Base-by-base conservation (phyloP, 106 monocot species). In the Amphibolis antarctica region DNA sequence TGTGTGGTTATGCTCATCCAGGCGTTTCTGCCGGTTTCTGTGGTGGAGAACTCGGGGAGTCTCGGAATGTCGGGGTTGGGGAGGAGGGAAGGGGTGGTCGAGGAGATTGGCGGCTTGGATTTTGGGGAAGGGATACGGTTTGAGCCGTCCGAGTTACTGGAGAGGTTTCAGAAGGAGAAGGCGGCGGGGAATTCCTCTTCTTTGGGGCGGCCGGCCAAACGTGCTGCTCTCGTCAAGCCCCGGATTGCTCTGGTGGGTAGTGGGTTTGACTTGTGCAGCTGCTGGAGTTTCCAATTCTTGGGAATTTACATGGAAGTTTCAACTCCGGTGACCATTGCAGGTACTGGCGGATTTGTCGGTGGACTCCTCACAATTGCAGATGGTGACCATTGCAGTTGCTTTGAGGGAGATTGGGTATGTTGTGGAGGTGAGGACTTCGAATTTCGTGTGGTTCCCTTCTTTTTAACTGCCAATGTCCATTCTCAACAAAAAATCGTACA, bases 81-180 rank as follows among this genome's bases (percentile, higher is more conserved):
- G 42, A 27, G 47, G 66, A 45, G 60, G 28, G 12, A 1, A 19
- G 59, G 60, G 67, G 58, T 66, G 42, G 59, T 66, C 29, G 55
- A 24, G 27, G 66, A 66, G 23, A 31, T 74, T 22, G 73, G 73
- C 14, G 73, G 42, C 14, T 44, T 75, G 69, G 75, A 75, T 63
- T 75, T 75, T 52, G 75, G 75, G 7, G 75, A 75, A 28, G 75
- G 75, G 45, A 75, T 75, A 26, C 62, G 69, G 28, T 75, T 75
- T 26, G 29, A 55, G 44, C 75, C 75, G 30, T 63, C 63, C 21
- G 69, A 75, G 68, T 54, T 75, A 25, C 55, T 75, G 61, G 62
- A 63, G 63, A 75, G 36, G 55, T 69, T 75, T 62, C 55, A 64
- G 62, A 75, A 48, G 56, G 69, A 75, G 63, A 69, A 26, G 60